A percentile compares a stretch with the other conserved stretches of the same genome.
Evolutionary conservation across 352 stramenopile species (phyloP).

Genomic region (Phytophthora fragariae): DNA sequence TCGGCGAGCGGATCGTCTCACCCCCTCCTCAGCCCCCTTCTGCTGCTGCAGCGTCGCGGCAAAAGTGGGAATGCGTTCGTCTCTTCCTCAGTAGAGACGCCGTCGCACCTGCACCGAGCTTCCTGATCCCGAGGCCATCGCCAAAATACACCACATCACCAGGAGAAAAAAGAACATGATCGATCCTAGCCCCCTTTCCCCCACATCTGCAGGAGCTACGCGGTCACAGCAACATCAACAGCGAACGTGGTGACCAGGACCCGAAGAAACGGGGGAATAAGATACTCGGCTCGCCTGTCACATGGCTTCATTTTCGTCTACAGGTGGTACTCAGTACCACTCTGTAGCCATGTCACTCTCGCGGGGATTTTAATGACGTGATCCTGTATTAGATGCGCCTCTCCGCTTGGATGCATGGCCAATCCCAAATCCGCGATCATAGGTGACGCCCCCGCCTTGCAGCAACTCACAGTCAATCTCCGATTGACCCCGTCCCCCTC

Average conservation of each 20-base stretch:
- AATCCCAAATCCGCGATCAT: conserved; percentile 15
- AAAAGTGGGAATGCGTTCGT: conserved; percentile 29
- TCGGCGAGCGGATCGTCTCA: conserved; percentile 17
- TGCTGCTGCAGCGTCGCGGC: conserved; percentile 8
- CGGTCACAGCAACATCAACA: neutral
- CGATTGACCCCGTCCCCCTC: conserved; percentile 8
- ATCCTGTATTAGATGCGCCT: conserved; percentile 13
- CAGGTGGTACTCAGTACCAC: neutral
- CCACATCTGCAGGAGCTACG: conserved; percentile 8
- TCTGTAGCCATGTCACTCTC: neutral
- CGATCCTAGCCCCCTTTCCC: conserved; percentile 23
- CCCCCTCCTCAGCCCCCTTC: conserved; percentile 14
- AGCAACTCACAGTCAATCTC: conserved; percentile 23
- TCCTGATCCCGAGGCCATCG: conserved; percentile 9
- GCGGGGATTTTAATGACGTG: neutral
- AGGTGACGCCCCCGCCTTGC: neutral
- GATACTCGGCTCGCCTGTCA: conserved; percentile 5
- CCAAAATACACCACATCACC: conserved; percentile 16
- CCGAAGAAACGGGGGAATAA: conserved; percentile 9
- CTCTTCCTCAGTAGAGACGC: conserved; percentile 22
- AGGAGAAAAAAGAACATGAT: neutral
- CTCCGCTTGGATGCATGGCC: conserved; percentile 27
- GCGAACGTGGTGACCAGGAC: conserved; percentile 1
- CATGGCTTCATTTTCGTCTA: conserved; percentile 18
- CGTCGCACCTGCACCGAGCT: neutral